Evolutionary conservation across 768 basidiomycete species (phyloP).

Genomic region (Rhodosporidiobolus odoratus): DNA sequence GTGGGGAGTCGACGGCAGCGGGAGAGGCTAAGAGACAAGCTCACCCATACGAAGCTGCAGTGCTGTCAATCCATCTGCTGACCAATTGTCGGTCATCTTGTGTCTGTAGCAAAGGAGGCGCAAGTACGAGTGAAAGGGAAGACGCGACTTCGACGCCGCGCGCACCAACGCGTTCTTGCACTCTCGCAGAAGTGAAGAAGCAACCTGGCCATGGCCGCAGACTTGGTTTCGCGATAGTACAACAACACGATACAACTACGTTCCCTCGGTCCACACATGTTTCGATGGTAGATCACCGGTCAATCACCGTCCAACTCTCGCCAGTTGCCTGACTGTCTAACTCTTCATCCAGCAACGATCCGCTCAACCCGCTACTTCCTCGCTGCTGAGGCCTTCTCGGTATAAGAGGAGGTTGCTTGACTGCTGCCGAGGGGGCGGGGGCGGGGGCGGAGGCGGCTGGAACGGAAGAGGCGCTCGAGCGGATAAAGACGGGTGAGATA

Average conservation of each 20-base stretch:
- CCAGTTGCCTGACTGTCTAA: constrained; percentile 16
- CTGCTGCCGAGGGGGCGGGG: neutral
- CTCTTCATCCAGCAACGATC: neutral
- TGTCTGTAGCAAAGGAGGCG: neutral
- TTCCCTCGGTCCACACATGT: no score
- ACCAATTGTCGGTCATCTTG: constrained; percentile 56
- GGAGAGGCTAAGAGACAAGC: constrained; percentile 30
- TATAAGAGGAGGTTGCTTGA: neutral
- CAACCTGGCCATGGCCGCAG: no score
- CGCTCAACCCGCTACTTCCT: no score
- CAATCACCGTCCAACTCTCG: constrained; percentile 16
- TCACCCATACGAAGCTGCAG: constrained; percentile 69
- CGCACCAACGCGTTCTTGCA: no score
- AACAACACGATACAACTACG: no score
- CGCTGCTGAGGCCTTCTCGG: neutral
- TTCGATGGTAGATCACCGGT: constrained; percentile 44
- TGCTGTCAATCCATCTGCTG: constrained; percentile 70
- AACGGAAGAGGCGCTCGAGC: no score
- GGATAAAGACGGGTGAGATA: neutral
- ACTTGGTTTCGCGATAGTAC: no score
- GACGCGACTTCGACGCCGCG: neutral
- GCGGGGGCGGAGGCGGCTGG: neutral
- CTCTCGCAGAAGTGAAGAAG: no score
- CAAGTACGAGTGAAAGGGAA: neutral
- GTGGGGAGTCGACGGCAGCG: neutral